Conservation (phyloP, 2,329 filamentous ascomycete genomes). For the Pseudocercospora vitis region DNA sequence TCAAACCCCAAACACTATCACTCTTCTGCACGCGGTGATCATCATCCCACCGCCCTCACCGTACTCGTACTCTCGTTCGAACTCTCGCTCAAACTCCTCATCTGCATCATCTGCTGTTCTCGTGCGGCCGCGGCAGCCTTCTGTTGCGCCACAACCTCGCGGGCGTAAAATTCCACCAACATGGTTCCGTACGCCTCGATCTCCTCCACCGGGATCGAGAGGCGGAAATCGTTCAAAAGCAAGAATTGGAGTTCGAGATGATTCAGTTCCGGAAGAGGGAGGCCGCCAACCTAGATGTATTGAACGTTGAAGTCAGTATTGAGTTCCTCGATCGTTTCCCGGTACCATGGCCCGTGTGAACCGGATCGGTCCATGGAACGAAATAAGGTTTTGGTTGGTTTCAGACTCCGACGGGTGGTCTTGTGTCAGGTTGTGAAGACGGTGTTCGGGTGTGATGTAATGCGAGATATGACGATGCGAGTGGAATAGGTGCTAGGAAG, state of each 20-base stretch:
- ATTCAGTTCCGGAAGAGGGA: conserved; percentile 89
- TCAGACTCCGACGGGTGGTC: conserved; percentile 3
- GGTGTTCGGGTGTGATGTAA: conserved; percentile 5
- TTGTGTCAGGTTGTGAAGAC: conserved; percentile 5
- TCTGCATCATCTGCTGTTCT: conserved; percentile 22
- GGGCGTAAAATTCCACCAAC: conserved; percentile 95
- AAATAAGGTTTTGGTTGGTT: conserved; percentile 5
- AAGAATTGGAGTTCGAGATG: conserved; percentile 96
- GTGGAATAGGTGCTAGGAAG: no score
- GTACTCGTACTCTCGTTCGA: conserved; percentile 36
- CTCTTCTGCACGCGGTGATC: no score
- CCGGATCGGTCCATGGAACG: conserved; percentile 3
- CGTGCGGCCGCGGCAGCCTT: conserved; percentile 39
- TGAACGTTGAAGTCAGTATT: conserved; percentile 10
- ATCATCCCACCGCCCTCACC: conserved; percentile 28
- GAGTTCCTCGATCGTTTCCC: background rate
- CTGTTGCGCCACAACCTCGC: conserved; percentile 74
- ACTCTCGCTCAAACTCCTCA: conserved; percentile 35
- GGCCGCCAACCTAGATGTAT: conserved; percentile 80
- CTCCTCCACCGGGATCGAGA: conserved; percentile 90
- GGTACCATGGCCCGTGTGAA: background rate
- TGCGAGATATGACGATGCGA: conserved; percentile 3
- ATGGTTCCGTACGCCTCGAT: conserved; percentile 97
- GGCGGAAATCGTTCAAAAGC: conserved; percentile 90
- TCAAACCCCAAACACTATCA: no score